phyloP scores from a whole-genome alignment of 140 eudicot species.

The Ambrosia hybrid region DNA sequence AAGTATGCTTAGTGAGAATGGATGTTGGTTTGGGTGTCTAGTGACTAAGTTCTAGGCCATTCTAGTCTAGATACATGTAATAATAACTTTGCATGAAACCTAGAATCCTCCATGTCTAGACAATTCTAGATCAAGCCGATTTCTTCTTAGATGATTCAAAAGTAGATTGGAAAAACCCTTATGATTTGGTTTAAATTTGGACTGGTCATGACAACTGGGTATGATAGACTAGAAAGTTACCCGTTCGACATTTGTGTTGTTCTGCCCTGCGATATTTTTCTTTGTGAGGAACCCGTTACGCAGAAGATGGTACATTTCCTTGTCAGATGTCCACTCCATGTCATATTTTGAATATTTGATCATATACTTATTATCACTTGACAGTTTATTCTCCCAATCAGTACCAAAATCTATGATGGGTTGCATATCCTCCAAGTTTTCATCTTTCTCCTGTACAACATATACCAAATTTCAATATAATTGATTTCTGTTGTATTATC shows the following conservation, averaged over 20 bases:
- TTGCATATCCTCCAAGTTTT: background rate
- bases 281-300: constrained; percentile 5
- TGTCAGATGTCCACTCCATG: background rate
- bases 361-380: background rate
- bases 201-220: no score
- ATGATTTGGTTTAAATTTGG: no score
- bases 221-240: background rate
- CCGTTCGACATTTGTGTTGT: background rate
- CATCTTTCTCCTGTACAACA: constrained; percentile 9
- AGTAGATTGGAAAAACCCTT: no score
- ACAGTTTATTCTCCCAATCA: background rate
- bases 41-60: no score
- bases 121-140: no score
- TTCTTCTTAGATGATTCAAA: no score
- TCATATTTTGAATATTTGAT: constrained; percentile 8
- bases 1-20: no score
- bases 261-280: no score
- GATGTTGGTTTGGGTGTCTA: no score
- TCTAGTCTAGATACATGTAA: no score
- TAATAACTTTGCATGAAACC: no score
- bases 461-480: background rate
- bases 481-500: background rate
- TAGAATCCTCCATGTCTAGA: no score
- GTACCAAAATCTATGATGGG: background rate
- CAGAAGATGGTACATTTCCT: constrained; percentile 6